Evolutionary conservation across 306 rosid genomes (phyloP), one percentile per base, ranked within the genome.

Genomic region (Cicer pinnatifidum): DNA sequence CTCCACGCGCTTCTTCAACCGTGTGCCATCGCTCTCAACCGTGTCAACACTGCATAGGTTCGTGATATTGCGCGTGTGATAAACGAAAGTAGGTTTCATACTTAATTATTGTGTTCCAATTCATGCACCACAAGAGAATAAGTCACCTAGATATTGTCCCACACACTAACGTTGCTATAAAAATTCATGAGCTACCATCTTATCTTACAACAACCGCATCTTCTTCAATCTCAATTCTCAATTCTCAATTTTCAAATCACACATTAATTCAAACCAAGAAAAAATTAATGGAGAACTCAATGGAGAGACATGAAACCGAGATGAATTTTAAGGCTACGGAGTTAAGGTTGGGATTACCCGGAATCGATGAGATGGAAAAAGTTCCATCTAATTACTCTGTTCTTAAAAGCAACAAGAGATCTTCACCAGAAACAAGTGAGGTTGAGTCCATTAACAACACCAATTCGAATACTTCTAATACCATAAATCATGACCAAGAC

Each of bases 341-440:
- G 80, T 85, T 92, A 60, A 87, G 88, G 69, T 79, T 92, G 68
- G 97, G 96, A 11, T 80, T 90, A 75, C 94, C 94, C 0, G 94
- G 96, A 3, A 58, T 69, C 17, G 79, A 85, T 41, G 86, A 82
- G 56, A 2, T 46, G 11, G 82, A 79, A 69, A 80, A 83, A 75
- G 47, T 53, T 75, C 59, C 80, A 56, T 76, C 75, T 64, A 73
- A 35, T 46, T 47, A 52, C 2, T 38, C 62, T 62, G 6, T 38
- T 33, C 58, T 81, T 13, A 86, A 69, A 70, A 75, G 37, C 48
- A 87, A 84, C 71, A 91, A 90, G 87, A 89, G 96, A 63, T 81
- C 79, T 81, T 85, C 85, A 5, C 74, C 84, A 0, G 89, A 89
- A 61, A 11, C 45, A 1, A 67, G 71, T 11, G 81, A 71, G n/a